These are phyloP conservation scores for Ogataea wickerhamii DNA, from an alignment of 805 yeast species.

Conservation along the genomic window DNA sequence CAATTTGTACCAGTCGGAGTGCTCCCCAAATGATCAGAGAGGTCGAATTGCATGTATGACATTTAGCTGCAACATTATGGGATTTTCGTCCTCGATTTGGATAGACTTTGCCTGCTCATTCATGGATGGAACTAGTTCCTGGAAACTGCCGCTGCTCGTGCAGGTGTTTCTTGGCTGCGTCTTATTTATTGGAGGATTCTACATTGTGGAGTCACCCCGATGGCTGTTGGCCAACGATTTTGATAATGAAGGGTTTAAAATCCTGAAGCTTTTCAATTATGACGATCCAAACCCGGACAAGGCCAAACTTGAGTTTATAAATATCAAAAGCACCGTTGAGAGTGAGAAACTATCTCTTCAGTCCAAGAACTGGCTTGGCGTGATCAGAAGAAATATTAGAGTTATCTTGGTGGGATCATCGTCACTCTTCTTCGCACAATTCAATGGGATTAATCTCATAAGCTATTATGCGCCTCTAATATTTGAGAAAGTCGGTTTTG, in stretches of 20 bases:
- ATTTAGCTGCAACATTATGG: constrained; percentile 81
- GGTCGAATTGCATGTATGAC: constrained; percentile 85
- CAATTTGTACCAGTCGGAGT: constrained; percentile 85
- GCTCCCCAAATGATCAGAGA: constrained; percentile 81
- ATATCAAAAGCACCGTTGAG: constrained; percentile 38
- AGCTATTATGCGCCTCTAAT: constrained; percentile 89
- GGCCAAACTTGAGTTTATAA: constrained; percentile 40
- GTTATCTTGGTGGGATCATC: constrained; percentile 79
- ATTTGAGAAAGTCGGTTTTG: constrained; percentile 89
- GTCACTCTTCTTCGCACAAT: constrained; percentile 83
- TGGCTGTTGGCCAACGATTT: constrained; percentile 78
- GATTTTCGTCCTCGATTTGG: constrained; percentile 84
- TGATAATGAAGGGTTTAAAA: constrained; percentile 50
- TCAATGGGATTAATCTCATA: constrained; percentile 85
- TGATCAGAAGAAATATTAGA: constrained; percentile 28
- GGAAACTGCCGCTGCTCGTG: constrained; percentile 76
- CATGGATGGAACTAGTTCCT: constrained; percentile 56
- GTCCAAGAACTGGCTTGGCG: constrained; percentile 24
- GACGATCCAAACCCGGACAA: constrained; percentile 24
- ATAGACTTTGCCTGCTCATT: constrained; percentile 74
- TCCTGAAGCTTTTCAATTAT: constrained; percentile 33
- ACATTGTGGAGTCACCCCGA: constrained; percentile 83
- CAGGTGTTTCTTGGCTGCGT: constrained; percentile 70
- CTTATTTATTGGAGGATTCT: constrained; percentile 65
- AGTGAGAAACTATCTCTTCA: constrained; percentile 22